Percentiles rank a stretch among this genome's conserved stretches.
These are phyloP conservation scores for Thuidium tamariscinum DNA, from an alignment of 225 moss, liverwort and hornwort genomes.

Conservation along the genomic window DNA sequence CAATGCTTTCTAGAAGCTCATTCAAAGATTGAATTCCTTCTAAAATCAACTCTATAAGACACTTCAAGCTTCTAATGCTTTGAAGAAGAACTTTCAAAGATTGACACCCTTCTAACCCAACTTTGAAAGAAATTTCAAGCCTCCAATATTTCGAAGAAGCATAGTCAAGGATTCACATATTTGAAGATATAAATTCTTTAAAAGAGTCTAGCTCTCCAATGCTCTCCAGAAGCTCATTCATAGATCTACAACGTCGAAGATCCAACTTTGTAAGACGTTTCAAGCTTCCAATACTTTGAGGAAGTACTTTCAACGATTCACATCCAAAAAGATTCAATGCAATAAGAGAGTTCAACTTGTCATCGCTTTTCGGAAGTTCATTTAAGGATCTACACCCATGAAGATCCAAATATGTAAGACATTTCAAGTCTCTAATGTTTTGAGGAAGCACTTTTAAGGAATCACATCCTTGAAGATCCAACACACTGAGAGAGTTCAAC, in stretches of 20 bases:
- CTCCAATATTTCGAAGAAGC: not conserved
- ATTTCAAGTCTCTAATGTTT: not conserved
- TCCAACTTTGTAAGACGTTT: not conserved
- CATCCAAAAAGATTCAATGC: not conserved
- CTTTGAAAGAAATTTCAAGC: not conserved
- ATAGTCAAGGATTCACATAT: not conserved
- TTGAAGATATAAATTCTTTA: not conserved
- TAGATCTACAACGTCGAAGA: not conserved
- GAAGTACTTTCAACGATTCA: not conserved
- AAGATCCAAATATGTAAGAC: not conserved
- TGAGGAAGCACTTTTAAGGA: not conserved
- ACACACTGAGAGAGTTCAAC: no score
- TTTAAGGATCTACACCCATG: not conserved
- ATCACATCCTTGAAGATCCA: not conserved
- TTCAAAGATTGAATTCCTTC: no score
- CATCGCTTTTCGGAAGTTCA: not conserved
- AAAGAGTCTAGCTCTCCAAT: not conserved
- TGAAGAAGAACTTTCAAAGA: no score
- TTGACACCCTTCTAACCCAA: no score
- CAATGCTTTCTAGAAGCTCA: no score
- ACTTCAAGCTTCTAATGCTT: no score
- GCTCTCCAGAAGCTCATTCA: not conserved
- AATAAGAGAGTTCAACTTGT: not conserved
- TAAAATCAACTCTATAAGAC: no score
- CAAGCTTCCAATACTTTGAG: not conserved